Conservation (phyloP, 257 asterid species). For the Oldenlandia corymbosa region DNA sequence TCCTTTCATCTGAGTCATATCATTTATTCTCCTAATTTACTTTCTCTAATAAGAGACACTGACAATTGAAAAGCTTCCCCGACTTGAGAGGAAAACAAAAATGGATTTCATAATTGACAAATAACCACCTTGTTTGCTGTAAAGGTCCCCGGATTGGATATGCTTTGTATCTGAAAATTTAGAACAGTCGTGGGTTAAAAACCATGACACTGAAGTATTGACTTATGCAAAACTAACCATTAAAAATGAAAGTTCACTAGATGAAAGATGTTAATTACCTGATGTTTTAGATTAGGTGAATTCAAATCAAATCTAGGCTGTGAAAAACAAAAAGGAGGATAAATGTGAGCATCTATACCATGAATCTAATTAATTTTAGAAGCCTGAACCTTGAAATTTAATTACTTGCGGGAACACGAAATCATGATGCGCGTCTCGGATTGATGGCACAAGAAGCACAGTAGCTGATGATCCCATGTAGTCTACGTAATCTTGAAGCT, state of each 20-base stretch:
- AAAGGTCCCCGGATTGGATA: slow-evolving; percentile 85
- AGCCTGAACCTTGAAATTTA: slow-evolving; percentile 11
- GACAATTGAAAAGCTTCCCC: not conserved
- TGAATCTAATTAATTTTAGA: slow-evolving; percentile 15
- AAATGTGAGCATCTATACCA: slow-evolving; percentile 12
- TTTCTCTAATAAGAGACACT: too few relatives aligned
- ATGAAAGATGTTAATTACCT: slow-evolving; percentile 43
- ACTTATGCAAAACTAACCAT: not conserved
- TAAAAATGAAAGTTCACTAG: not conserved
- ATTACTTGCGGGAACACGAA: slow-evolving; percentile 86
- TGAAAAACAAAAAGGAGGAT: slow-evolving; percentile 24
- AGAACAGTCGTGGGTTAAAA: slow-evolving; percentile 14
- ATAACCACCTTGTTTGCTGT: slow-evolving; percentile 66
- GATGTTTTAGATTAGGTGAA: slow-evolving; percentile 46
- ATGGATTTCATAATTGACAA: slow-evolving; percentile 10
- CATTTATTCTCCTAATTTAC: too few relatives aligned
- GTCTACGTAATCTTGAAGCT: slow-evolving; percentile 95
- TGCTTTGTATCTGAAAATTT: slow-evolving; percentile 53
- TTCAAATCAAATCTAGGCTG: slow-evolving; percentile 84
- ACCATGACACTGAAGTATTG: slow-evolving; percentile 1
- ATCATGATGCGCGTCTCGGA: slow-evolving; percentile 94
- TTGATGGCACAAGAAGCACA: slow-evolving; percentile 82
- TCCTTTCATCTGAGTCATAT: too few relatives aligned
- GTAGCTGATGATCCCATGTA: slow-evolving; percentile 80
- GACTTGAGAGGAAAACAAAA: slow-evolving; percentile 3